Evolutionary conservation across 495 filamentous ascomycete species (phyloP).

Genomic region (Haplographium delicatum): DNA sequence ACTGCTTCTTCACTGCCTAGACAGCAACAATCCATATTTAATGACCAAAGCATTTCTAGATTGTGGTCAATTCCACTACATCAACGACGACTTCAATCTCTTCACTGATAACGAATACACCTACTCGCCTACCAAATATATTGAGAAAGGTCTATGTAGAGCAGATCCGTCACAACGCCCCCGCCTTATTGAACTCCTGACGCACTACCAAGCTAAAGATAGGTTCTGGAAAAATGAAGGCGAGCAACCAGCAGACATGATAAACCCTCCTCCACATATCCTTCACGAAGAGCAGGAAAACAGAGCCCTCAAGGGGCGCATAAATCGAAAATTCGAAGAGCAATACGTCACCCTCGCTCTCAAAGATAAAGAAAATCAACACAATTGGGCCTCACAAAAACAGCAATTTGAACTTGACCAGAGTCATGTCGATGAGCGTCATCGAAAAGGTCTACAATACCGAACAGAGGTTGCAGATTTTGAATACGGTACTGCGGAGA

Average conservation of each 20-base stretch:
- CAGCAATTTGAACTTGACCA: too few species aligned
- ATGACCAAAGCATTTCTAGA: conserved; percentile 17
- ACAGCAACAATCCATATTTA: conserved; percentile 12
- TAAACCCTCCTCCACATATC: conserved; percentile 6
- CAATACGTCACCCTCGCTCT: too few species aligned
- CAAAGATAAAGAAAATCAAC: too few species aligned
- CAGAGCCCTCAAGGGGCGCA: conserved; percentile 3
- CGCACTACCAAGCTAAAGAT: conserved; percentile 7
- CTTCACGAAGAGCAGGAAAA: conserved; percentile 12
- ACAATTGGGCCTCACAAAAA: too few species aligned
- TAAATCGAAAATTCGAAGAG: conserved; percentile 2
- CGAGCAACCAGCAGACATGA: conserved; percentile 11
- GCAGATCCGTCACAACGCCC: conserved; percentile 7
- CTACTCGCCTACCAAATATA: conserved; percentile 16
- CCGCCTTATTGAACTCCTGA: conserved; percentile 13
- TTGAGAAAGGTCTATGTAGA: conserved; percentile 14
- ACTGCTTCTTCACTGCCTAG: conserved; percentile 10
- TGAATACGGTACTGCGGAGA: too few species aligned
- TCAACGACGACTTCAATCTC: conserved; percentile 20
- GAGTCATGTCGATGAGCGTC: too few species aligned
- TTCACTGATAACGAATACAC: conserved; percentile 16
- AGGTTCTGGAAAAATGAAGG: conserved; percentile 20
- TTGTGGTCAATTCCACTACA: conserved; percentile 14
- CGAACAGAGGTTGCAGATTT: too few species aligned
- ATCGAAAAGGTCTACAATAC: too few species aligned